Evolutionary conservation across 2,329 filamentous ascomycete species (phyloP), one percentile per base, ranked within the genome.

Genomic region (Cladorrhinum sp.): DNA sequence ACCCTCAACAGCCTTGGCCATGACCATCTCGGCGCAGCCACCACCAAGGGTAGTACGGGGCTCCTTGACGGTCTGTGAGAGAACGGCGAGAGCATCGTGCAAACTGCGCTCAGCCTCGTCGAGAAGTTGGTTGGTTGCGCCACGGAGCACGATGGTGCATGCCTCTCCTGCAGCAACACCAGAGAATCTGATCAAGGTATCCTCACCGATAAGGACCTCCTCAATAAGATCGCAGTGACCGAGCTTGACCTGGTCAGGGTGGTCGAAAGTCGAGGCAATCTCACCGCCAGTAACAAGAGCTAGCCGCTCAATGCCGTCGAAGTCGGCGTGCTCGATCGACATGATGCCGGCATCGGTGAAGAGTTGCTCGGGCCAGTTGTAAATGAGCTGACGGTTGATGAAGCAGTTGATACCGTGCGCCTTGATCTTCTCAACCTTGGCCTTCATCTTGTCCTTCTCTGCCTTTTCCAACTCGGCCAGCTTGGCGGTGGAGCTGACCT

Each of bases 291-390:
- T 99, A 50, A 99, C 95, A 55, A 99, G 82, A 9, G 95, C 94
- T 69, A 99, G 78, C 49, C 95, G 86, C 82, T 99, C 95, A 67
- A 99, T 96, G 66, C 95, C 95, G 73, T 99, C 95, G 73, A 99
- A 99, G 79, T 99, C 95, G 67, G 95, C 95, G 75, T 99, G 95
- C 80, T 99, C 95, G 69, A 99, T 99, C 26, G 92, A 96, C 82
- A 96, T 91, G 77, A 99, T 98, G 64, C 95, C 95, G 7, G 93
- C 94, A 75, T 99, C 95, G 36, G 94, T 92, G 73, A 99, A 99
- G 52, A 99, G 88, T 79, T 99, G 95, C 78, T 99, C 95, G 5
- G 95, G 95, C 95, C 95, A 99, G 83, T 99, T 99, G 84, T 99
- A 99, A 79, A 99, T 99, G 66, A 99, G 86, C 77, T 99, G 95